These are phyloP conservation scores for Herpetomonas tarakana DNA, from an alignment of 208 protist genomes.

Conservation along the genomic window DNA sequence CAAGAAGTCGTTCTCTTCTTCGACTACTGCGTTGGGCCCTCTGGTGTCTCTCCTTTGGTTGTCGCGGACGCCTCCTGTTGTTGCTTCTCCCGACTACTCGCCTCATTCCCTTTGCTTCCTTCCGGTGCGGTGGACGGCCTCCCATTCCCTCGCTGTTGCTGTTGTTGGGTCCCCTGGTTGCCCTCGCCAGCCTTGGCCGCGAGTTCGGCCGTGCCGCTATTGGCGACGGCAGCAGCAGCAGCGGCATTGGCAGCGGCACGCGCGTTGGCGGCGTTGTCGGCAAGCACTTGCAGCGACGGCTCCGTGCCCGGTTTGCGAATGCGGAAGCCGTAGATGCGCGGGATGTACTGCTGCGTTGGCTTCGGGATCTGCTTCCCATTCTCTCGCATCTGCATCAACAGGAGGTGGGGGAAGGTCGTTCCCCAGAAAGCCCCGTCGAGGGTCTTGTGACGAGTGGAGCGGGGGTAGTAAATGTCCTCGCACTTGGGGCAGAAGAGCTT, in stretches of 20 bases:
- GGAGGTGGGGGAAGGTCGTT: slow-evolving; percentile 96
- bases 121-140: neutral
- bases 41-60: no score
- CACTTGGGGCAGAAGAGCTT: slow-evolving; percentile 98
- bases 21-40: no score
- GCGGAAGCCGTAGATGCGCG: slow-evolving; percentile 97
- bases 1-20: no score
- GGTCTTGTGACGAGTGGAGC: slow-evolving; percentile 90
- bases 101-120: neutral
- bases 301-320: slow-evolving; percentile 64
- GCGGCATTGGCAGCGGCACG: neutral
- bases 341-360: slow-evolving; percentile 91
- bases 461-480: slow-evolving; percentile 96
- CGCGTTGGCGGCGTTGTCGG: neutral
- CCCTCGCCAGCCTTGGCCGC: no score
- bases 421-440: slow-evolving; percentile 98
- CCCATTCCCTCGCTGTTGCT: neutral
- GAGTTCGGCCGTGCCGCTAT: slow-evolving; percentile 5
- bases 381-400: slow-evolving; percentile 81
- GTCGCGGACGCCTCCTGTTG: neutral
- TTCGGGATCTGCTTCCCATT: slow-evolving; percentile 35
- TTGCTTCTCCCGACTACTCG: neutral
- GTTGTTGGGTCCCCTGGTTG: no score
- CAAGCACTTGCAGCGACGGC: neutral
- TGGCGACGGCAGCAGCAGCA: neutral